phyloP scores from a whole-genome alignment of 164 flowering plant species.

The Umbellularia californica region DNA sequence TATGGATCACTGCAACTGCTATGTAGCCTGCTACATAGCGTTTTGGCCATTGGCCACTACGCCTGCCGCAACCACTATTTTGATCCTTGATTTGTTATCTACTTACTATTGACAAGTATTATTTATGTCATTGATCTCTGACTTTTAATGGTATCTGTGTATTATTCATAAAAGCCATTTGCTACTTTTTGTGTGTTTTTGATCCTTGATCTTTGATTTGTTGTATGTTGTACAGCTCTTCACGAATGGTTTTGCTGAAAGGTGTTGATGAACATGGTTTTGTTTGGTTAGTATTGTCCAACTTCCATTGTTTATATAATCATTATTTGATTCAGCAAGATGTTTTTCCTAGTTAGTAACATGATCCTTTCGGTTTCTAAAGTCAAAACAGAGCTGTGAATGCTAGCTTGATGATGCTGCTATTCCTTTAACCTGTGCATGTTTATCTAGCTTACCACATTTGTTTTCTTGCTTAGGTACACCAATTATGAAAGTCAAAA shows the following conservation, averaged over 20 bases:
- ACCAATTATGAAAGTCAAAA: conserved; percentile 82
- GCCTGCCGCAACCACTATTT: no score
- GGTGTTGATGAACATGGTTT: conserved; percentile 87
- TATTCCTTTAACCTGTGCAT: background rate
- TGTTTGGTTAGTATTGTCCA: conserved; percentile 61
- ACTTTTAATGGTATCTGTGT: background rate
- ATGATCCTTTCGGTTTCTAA: background rate
- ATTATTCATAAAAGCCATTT: background rate
- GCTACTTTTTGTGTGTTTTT: background rate
- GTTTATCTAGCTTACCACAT: background rate
- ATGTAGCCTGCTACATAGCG: no score
- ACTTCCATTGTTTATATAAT: background rate
- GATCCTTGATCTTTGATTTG: no score
- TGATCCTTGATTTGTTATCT: no score
- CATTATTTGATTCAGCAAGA: background rate
- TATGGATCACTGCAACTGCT: no score
- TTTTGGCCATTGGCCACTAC: no score
- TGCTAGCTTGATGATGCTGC: background rate
- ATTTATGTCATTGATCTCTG: background rate
- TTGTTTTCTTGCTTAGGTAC: conserved; percentile 43
- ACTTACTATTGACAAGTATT: no score
- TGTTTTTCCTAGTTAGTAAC: background rate
- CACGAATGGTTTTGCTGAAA: conserved; percentile 88
- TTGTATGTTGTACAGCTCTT: conserved; percentile 46
- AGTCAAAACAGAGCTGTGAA: background rate